Conservation (phyloP, 371 early-diverging fungal genomes). For the Circinella umbellata region DNA sequence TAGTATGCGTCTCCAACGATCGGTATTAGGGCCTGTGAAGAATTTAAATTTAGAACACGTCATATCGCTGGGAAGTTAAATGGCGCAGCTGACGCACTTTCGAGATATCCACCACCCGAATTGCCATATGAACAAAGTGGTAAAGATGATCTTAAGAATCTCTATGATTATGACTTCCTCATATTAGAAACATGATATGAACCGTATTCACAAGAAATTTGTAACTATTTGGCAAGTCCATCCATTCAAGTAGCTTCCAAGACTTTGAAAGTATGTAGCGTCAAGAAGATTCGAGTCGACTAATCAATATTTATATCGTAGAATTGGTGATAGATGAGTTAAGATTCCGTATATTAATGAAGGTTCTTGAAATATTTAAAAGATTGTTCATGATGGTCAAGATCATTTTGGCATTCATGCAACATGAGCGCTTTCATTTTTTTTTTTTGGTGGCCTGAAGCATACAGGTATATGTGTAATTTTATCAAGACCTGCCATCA, state of each 20-base stretch:
- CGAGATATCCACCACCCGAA: constrained; percentile 11
- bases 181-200: background rate
- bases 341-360: no score
- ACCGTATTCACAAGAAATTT: background rate
- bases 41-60: constrained; percentile 5
- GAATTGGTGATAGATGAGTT: no score
- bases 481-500: no score
- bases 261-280: no score
- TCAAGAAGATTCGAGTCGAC: no score
- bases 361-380: no score
- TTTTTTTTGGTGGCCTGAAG: no score
- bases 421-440: no score
- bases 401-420: no score
- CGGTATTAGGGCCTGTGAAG: constrained; percentile 9
- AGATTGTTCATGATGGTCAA: no score
- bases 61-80: constrained; percentile 15
- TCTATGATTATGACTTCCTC: background rate
- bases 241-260: background rate
- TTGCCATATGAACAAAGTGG: constrained; percentile 1
- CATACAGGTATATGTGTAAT: no score
- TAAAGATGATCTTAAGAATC: background rate
- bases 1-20: constrained; percentile 14
- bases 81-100: constrained; percentile 12
- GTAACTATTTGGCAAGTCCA: background rate
- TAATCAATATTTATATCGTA: no score